phyloP scores from a whole-genome alignment of 768 basidiomycete genomes.

The Mycena crocata region DNA sequence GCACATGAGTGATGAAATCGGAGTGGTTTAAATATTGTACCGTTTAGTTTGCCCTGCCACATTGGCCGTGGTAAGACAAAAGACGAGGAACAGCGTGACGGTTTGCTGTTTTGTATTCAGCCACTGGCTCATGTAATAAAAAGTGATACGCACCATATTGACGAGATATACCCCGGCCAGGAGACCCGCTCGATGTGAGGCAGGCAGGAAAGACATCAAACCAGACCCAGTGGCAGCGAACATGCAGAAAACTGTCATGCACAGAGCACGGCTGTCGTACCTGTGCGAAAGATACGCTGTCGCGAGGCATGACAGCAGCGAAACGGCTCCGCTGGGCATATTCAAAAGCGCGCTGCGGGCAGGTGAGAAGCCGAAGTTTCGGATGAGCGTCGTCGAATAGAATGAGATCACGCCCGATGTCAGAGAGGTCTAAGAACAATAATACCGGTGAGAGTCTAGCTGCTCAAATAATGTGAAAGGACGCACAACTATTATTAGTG shows the following conservation, averaged over 20 bases:
- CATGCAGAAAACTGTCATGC: constrained; percentile 24
- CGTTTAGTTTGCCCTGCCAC: constrained; percentile 34
- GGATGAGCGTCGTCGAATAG: constrained; percentile 32
- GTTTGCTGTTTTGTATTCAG: constrained; percentile 18
- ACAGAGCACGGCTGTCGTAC: constrained; percentile 25
- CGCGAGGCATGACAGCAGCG: constrained; percentile 26
- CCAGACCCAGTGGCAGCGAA: constrained; percentile 27
- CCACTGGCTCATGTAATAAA: background rate
- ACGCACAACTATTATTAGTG: constrained; percentile 20
- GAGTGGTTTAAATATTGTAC: background rate
- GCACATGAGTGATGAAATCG: background rate
- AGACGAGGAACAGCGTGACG: constrained; percentile 27
- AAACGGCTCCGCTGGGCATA: constrained; percentile 32
- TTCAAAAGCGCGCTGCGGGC: constrained; percentile 27
- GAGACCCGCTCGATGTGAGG: constrained; percentile 22
- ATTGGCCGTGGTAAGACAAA: constrained; percentile 30
- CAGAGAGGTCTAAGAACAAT: constrained; percentile 20
- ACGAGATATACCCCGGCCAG: constrained; percentile 32
- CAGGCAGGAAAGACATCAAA: constrained; percentile 32
- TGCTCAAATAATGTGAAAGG: background rate
- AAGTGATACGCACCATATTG: constrained; percentile 22
- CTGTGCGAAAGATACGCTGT: constrained; percentile 28
- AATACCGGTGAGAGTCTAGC: background rate
- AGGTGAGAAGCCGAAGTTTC: constrained; percentile 32
- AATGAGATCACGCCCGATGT: constrained; percentile 30